phyloP scores from a whole-genome alignment of 2,329 filamentous ascomycete species.

The Zasmidium cellare region DNA sequence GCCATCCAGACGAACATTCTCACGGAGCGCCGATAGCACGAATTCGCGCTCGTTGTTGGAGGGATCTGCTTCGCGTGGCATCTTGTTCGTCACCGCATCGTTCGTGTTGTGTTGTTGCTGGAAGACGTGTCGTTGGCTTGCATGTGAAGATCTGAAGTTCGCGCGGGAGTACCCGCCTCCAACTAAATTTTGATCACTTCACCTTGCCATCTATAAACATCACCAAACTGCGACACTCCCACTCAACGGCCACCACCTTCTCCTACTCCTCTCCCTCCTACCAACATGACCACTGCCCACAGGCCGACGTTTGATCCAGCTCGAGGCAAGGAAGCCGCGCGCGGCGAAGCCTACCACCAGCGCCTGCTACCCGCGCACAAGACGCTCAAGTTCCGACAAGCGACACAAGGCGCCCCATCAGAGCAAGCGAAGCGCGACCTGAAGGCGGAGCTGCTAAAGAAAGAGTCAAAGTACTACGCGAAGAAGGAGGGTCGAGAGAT shows the following conservation, averaged over 20 bases:
- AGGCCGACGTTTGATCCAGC: constrained; percentile 97
- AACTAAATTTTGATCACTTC: not conserved
- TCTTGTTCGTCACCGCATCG: constrained; percentile 43
- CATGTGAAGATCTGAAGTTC: constrained; percentile 4
- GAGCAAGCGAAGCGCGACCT: constrained; percentile 74
- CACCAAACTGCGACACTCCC: too few species aligned
- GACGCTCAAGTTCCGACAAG: constrained; percentile 82
- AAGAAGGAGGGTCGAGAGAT: constrained; percentile 69
- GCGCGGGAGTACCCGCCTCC: not conserved
- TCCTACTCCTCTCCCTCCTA: not conserved
- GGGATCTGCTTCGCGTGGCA: constrained; percentile 91
- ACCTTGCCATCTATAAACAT: too few species aligned
- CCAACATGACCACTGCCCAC: constrained; percentile 57
- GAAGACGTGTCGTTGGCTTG: constrained; percentile 1
- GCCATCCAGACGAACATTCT: constrained; percentile 81
- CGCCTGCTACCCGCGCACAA: constrained; percentile 92
- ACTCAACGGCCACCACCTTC: not conserved
- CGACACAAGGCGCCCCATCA: constrained; percentile 84
- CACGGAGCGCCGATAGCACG: constrained; percentile 75
- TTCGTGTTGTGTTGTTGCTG: not conserved
- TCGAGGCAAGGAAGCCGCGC: constrained; percentile 88
- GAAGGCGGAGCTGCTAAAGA: constrained; percentile 82
- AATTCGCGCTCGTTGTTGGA: constrained; percentile 88
- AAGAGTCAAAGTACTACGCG: constrained; percentile 82
- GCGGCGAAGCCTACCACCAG: constrained; percentile 93